phyloP scores from a whole-genome alignment of 2,329 filamentous ascomycete species.

The Leptographium lundbergii region DNA sequence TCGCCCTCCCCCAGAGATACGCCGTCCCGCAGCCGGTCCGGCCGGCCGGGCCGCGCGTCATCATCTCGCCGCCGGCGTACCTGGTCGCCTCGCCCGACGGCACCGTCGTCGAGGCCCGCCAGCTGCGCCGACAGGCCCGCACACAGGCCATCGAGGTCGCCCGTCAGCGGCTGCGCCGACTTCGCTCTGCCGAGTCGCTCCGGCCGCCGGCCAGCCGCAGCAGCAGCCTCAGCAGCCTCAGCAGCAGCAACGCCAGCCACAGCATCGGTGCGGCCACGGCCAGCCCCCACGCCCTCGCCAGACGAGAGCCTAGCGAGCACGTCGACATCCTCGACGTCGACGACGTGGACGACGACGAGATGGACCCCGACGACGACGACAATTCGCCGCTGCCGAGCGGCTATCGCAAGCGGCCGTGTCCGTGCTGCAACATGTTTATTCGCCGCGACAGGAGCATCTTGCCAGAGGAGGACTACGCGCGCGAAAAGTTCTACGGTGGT shows the following conservation, averaged over 20 bases:
- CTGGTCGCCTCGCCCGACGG: neutral
- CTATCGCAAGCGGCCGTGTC: neutral
- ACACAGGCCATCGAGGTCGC: neutral
- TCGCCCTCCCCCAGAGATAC: neutral
- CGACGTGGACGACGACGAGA: no score
- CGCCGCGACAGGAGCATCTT: neutral
- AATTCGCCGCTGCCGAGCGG: neutral
- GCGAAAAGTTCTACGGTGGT: neutral
- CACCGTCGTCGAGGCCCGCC: neutral
- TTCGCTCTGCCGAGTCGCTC: neutral
- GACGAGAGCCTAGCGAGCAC: neutral
- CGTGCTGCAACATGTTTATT: slow-evolving; percentile 4
- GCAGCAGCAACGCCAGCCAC: neutral
- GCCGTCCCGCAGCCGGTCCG: neutral
- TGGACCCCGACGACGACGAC: neutral
- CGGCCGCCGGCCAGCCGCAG: neutral
- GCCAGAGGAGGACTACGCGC: slow-evolving; percentile 1
- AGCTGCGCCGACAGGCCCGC: neutral
- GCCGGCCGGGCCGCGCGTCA: neutral
- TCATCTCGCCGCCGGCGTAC: neutral
- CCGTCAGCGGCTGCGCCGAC: neutral
- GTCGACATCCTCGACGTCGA: neutral
- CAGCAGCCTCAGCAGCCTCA: neutral
- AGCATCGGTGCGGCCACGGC: no score
- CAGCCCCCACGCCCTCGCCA: no score